phyloP scores from a whole-genome alignment of 1,284 basidiomycete genomes.

The Heterobasidion irregulare region DNA sequence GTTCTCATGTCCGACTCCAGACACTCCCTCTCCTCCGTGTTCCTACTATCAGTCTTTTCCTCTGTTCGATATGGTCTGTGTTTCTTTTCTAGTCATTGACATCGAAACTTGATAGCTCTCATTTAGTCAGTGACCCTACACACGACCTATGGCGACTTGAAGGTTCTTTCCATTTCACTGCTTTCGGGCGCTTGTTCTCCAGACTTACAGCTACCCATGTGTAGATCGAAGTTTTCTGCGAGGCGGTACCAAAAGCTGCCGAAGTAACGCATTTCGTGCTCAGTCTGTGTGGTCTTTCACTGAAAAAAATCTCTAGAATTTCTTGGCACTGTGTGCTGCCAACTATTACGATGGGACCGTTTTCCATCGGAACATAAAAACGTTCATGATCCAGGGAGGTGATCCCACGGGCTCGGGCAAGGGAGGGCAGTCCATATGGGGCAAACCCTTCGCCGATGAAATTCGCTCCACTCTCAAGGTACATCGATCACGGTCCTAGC shows the following conservation, averaged over 20 bases:
- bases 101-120: conserved; percentile 1
- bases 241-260: conserved; percentile 88
- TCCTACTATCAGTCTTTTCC: not conserved
- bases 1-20: not conserved
- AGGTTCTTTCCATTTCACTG: conserved; percentile 41
- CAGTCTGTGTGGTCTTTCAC: conserved; percentile 3
- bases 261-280: conserved; percentile 48
- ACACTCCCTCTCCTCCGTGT: not conserved
- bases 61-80: conserved; percentile 8
- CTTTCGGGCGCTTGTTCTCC: not conserved
- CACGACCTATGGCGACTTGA: conserved; percentile 90
- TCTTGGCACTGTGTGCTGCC: conserved; percentile 88
- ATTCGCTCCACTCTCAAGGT: conserved; percentile 89
- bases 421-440: conserved; percentile 83
- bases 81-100: not conserved
- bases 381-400: conserved; percentile 94
- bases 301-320: conserved; percentile 58
- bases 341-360: conserved; percentile 82
- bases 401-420: conserved; percentile 80
- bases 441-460: conserved; percentile 84
- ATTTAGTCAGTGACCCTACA: conserved; percentile 89
- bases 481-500: conserved; percentile 2
- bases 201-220: not conserved
- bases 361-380: conserved; percentile 92
- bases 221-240: conserved; percentile 95